Evolutionary conservation across 805 yeast species (phyloP).

Genomic region (Brettanomyces anomalus): DNA sequence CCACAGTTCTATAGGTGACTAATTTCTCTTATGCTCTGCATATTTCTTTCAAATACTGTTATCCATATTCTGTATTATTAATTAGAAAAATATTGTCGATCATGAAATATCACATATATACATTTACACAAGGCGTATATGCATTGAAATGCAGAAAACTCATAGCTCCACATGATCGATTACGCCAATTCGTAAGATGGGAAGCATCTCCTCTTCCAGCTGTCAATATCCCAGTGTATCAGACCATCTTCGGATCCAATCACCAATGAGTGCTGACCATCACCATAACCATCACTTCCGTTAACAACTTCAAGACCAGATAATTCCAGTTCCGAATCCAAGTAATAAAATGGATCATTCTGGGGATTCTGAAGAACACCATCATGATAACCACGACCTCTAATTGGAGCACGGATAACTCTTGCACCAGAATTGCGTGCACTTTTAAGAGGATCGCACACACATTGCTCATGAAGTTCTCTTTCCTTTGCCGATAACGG

Average conservation of each 20-base stretch:
- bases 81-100: conserved; percentile 8
- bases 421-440: background rate
- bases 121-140: too few species aligned
- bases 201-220: conserved; percentile 52
- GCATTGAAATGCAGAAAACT: too few species aligned
- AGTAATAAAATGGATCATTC: conserved; percentile 14
- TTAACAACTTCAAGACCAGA: conserved; percentile 52
- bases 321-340: conserved; percentile 32
- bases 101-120: background rate
- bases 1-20: conserved; percentile 85
- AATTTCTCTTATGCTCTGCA: background rate
- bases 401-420: conserved; percentile 2
- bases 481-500: background rate
- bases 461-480: background rate
- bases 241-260: conserved; percentile 65
- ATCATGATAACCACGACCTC: background rate
- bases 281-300: conserved; percentile 23
- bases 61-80: conserved; percentile 5
- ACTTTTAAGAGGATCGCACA: background rate
- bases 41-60: background rate
- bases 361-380: background rate
- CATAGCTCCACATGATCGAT: too few species aligned
- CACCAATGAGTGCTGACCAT: conserved; percentile 35
- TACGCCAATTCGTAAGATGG: conserved; percentile 43
- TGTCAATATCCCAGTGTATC: conserved; percentile 59